Base-by-base conservation (phyloP, 768 basidiomycete genomes). In the Pulveroboletus sp. region DNA sequence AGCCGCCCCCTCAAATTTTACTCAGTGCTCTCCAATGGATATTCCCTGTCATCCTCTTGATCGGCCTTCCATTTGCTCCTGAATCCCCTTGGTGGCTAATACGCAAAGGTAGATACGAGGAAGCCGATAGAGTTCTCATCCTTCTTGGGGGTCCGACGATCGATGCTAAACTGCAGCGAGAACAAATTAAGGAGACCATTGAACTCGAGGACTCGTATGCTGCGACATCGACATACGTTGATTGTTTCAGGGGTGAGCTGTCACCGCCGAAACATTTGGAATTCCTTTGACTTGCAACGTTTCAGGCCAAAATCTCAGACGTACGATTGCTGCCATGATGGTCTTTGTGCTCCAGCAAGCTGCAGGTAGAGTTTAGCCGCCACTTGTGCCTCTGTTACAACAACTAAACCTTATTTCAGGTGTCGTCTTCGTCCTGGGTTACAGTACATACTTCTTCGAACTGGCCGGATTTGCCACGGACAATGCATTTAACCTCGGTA, bases 41-140 rank as follows among this genome's bases (percentile, higher is more conserved):
- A 35, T 68, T 68, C 50, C 68, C 66, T 0, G 24, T 61, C 35
- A 57, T 68, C 4, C 58, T 69, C 38, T 45, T 69, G 39, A 40
- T 59, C 5, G 68, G 68, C 17, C 27, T 29, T 29, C 27, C 27
- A 9, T 29, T 29, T 29, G 27, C 27, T 2, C 27, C 27, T 11
- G 27, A 69, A 45, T 59, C 57, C 0, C 68, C 68, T 0, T 69
- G 67, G 67, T 69, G 67, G 67, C 57, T 69, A 6, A 66, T 69
- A 3, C 64, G 68, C 5, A 58, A 60, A 36, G 66, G 66, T 36
- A 48, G 60, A 10, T 4, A 59, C 2, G 64, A 60, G 16, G 60
- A 66, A 0, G 67, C 67, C 2, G 49, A 52, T 34, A 50, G 32
- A 27, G 42, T 60, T 11, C 19, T 69, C n/a, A 0, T 27, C 5